A percentile compares a stretch with the other conserved stretches of the same genome.
Evolutionary conservation across 2,329 filamentous ascomycete species (phyloP).

Genomic region (Pseudogymnoascus verrucosus): DNA sequence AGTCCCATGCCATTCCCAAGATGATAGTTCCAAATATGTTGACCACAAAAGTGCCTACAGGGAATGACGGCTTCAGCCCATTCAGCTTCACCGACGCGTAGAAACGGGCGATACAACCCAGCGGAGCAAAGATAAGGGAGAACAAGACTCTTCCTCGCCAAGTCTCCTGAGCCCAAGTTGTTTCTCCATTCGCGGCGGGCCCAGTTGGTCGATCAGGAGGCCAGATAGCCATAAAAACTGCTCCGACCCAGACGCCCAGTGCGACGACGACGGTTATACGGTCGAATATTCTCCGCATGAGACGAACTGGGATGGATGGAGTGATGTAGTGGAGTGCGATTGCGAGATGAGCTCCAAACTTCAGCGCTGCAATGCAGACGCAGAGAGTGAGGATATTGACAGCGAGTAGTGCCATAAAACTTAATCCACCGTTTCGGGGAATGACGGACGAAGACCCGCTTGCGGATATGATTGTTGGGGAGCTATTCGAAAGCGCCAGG

Average conservation of each 20-base stretch:
- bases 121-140: constrained; percentile 71
- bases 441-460: constrained; percentile 27
- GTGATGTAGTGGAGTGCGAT: constrained; percentile 48
- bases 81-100: constrained; percentile 69
- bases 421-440: constrained; percentile 64
- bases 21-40: constrained; percentile 73
- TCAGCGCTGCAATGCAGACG: constrained; percentile 61
- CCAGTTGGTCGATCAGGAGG: constrained; percentile 50
- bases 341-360: constrained; percentile 69
- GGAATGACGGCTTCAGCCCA: constrained; percentile 56
- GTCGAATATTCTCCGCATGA: constrained; percentile 57
- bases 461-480: constrained; percentile 37
- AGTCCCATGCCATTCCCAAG: constrained; percentile 67
- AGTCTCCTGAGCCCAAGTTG: constrained; percentile 31
- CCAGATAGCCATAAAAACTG: constrained; percentile 61
- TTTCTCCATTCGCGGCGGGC: not conserved
- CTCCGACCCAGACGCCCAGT: constrained; percentile 69
- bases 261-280: constrained; percentile 55
- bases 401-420: constrained; percentile 71
- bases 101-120: constrained; percentile 70
- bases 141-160: constrained; percentile 76
- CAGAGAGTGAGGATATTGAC: constrained; percentile 66
- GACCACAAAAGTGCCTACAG: constrained; percentile 75
- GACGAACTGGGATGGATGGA: constrained; percentile 50
- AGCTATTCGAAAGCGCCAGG: constrained; percentile 67